Conservation (phyloP, 2,329 filamentous ascomycete species). For the Dactylonectria macrodidyma region DNA sequence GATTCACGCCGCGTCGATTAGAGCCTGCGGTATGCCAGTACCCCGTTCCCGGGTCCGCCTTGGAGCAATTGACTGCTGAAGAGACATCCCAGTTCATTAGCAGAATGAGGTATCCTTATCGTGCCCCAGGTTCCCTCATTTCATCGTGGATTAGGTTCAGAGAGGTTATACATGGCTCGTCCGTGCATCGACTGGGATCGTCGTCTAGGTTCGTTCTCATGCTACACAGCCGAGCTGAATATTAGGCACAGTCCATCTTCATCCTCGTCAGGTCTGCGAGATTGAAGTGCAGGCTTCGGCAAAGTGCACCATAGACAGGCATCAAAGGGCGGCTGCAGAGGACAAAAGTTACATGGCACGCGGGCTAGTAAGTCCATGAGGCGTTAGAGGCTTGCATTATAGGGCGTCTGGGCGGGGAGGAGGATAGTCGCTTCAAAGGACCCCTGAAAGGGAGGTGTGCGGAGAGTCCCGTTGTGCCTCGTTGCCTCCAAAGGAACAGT, state of each 20-base stretch:
- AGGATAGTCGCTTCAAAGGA: constrained; percentile 6
- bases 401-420: constrained; percentile 13
- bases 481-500: constrained; percentile 3
- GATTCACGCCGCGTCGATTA: background rate
- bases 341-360: background rate
- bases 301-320: background rate
- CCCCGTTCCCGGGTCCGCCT: background rate
- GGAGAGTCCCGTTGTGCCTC: constrained; percentile 7
- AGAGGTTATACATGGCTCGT: constrained; percentile 15
- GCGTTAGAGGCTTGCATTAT: constrained; percentile 3
- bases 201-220: constrained; percentile 3
- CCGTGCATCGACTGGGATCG: constrained; percentile 18
- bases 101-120: background rate
- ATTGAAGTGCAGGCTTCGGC: background rate
- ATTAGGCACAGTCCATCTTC: constrained; percentile 5
- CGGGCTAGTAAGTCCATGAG: background rate
- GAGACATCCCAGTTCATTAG: background rate
- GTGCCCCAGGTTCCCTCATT: constrained; percentile 20
- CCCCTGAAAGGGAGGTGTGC: constrained; percentile 10
- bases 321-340: constrained; percentile 3
- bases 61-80: no score
- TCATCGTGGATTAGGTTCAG: constrained; percentile 26
- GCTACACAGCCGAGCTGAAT: constrained; percentile 1
- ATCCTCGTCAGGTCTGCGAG: background rate
- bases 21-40: background rate